These are phyloP conservation scores for Talaromyces sp. DNA, from an alignment of 2,329 filamentous ascomycete genomes.

Conservation along the genomic window DNA sequence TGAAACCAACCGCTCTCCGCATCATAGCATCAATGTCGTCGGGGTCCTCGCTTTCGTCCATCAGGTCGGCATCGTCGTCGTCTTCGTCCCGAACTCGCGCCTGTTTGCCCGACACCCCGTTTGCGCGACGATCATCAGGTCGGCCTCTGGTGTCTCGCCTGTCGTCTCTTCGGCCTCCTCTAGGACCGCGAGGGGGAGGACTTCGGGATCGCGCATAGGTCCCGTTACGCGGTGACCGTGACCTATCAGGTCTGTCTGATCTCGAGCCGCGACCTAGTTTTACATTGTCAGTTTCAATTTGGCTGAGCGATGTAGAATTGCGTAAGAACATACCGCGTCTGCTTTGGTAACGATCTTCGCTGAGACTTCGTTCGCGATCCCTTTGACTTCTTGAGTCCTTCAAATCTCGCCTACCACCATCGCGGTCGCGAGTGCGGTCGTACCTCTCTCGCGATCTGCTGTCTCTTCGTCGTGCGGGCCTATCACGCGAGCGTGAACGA, in stretches of 20 bases:
- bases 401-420: conserved; percentile 24
- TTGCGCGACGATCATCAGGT: conserved; percentile 16
- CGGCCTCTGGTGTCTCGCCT: conserved; percentile 23
- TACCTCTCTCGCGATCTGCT: conserved; percentile 39
- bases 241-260: conserved; percentile 29
- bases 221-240: conserved; percentile 34
- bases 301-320: not conserved
- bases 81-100: conserved; percentile 38
- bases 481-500: conserved; percentile 35
- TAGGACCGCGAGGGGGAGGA: conserved; percentile 26
- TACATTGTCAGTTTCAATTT: not conserved
- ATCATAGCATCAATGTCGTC: conserved; percentile 63
- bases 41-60: conserved; percentile 10
- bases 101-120: conserved; percentile 22
- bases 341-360: conserved; percentile 31
- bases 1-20: conserved; percentile 85
- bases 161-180: conserved; percentile 25
- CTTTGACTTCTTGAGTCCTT: conserved; percentile 33
- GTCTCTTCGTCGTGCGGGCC: conserved; percentile 35
- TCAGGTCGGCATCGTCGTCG: conserved; percentile 40
- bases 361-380: conserved; percentile 35
- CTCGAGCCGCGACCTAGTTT: conserved; percentile 24
- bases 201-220: conserved; percentile 29
- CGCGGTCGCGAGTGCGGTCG: conserved; percentile 17
- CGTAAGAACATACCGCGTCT: conserved; percentile 31